Percentiles rank a stretch among this genome's conserved stretches.
Conservation (phyloP, 768 basidiomycete species). For the Termitomyces sp. region DNA sequence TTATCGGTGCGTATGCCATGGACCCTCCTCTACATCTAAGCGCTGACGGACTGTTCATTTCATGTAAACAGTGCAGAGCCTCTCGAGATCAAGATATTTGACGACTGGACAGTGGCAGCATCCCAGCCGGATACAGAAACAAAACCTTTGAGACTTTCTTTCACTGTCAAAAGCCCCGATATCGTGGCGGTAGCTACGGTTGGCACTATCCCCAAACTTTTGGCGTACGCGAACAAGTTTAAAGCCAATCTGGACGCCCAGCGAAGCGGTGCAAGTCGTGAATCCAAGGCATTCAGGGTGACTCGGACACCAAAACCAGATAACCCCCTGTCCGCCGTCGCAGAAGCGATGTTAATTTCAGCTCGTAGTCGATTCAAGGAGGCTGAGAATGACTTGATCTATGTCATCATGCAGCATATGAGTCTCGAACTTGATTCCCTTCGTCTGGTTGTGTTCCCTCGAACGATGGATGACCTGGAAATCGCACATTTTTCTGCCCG, state of each 20-base stretch:
- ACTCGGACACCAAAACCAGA: slow-evolving; percentile 70
- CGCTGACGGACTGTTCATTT: neutral
- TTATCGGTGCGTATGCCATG: slow-evolving; percentile 53
- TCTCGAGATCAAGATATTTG: slow-evolving; percentile 65
- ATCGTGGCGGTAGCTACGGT: slow-evolving; percentile 67
- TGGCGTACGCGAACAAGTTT: slow-evolving; percentile 74
- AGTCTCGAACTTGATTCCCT: slow-evolving; percentile 63
- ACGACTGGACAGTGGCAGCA: slow-evolving; percentile 72
- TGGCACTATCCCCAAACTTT: slow-evolving; percentile 72
- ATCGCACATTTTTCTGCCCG: slow-evolving; percentile 72
- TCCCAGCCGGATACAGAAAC: slow-evolving; percentile 36
- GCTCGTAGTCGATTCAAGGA: slow-evolving; percentile 72
- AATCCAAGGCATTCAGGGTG: slow-evolving; percentile 75
- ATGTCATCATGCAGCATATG: slow-evolving; percentile 70
- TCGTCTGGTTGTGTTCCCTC: slow-evolving; percentile 72
- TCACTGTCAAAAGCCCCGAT: slow-evolving; percentile 67
- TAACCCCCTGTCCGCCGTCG: slow-evolving; percentile 82
- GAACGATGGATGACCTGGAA: slow-evolving; percentile 74
- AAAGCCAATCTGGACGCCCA: slow-evolving; percentile 69
- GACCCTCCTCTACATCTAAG: neutral
- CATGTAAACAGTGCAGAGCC: slow-evolving; percentile 66
- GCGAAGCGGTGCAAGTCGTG: slow-evolving; percentile 70
- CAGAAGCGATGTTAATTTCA: slow-evolving; percentile 77
- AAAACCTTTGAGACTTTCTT: slow-evolving; percentile 64
- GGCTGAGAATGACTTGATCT: slow-evolving; percentile 53